These are phyloP conservation scores for Epichloe aotearoae DNA, from an alignment of 2,329 filamentous ascomycete genomes.

Conservation along the genomic window DNA sequence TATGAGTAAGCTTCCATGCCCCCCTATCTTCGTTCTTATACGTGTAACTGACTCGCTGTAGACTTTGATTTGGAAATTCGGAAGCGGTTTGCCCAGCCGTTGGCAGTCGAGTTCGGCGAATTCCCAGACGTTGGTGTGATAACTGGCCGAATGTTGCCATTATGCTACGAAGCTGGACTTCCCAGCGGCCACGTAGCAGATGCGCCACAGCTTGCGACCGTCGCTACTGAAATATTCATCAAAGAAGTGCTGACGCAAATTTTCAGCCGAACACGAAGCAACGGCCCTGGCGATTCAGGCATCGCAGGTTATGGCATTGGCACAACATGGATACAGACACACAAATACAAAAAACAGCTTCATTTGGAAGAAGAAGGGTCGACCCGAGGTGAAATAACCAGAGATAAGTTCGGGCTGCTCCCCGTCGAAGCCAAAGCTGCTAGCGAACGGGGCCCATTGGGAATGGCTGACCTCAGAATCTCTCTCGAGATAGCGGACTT, in stretches of 20 bases:
- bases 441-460: constrained; percentile 55
- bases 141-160: constrained; percentile 51
- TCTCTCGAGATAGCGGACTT: constrained; percentile 64
- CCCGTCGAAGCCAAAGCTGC: constrained; percentile 71
- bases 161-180: constrained; percentile 54
- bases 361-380: constrained; percentile 62
- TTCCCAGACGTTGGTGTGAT: constrained; percentile 54
- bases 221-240: constrained; percentile 53
- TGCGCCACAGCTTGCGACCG: constrained; percentile 49
- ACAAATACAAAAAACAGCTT: constrained; percentile 62
- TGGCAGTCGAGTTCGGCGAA: constrained; percentile 55
- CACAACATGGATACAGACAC: constrained; percentile 62
- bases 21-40: not conserved
- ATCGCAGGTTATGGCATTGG: constrained; percentile 51
- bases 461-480: constrained; percentile 65
- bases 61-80: constrained; percentile 55
- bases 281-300: constrained; percentile 49
- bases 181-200: constrained; percentile 44
- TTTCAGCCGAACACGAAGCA: constrained; percentile 50
- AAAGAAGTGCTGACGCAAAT: constrained; percentile 52
- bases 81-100: constrained; percentile 49
- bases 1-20: constrained; percentile 47
- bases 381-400: constrained; percentile 57
- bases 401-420: constrained; percentile 64
- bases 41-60: constrained; percentile 18